Conservation (phyloP, 371 early-diverging fungal species). For the Gilbertella persicaria region DNA sequence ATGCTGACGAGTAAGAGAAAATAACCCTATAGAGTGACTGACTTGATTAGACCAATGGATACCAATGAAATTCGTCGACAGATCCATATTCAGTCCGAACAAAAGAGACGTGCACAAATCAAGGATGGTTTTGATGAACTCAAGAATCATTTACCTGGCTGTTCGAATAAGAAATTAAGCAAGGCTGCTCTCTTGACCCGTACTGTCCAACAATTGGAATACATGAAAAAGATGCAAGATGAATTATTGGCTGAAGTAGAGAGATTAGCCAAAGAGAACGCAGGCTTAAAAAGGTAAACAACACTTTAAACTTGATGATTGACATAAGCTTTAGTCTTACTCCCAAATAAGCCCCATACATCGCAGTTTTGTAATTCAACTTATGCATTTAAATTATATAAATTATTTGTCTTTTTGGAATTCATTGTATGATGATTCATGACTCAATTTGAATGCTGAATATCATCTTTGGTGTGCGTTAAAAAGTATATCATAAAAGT, state of each 20-base stretch:
- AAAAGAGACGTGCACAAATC: conserved; percentile 37
- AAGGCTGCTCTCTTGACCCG: conserved; percentile 40
- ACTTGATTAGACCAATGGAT: conserved; percentile 1
- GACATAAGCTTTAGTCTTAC: too few species aligned
- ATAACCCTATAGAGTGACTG: not conserved
- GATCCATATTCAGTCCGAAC: conserved; percentile 37
- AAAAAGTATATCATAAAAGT: too few species aligned
- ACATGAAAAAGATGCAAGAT: conserved; percentile 25
- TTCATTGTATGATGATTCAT: too few species aligned
- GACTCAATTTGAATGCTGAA: too few species aligned
- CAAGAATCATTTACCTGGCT: conserved; percentile 28
- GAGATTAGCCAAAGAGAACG: conserved; percentile 26
- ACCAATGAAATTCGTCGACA: conserved; percentile 31
- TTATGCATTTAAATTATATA: too few species aligned
- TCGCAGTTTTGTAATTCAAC: too few species aligned
- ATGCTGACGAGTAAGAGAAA: conserved; percentile 9
- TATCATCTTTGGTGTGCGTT: too few species aligned
- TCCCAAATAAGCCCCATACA: too few species aligned
- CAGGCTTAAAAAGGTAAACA: conserved; percentile 29
- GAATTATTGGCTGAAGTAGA: conserved; percentile 32
- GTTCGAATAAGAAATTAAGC: conserved; percentile 38
- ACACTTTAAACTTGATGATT: too few species aligned
- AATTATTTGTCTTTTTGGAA: too few species aligned
- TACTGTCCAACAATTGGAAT: conserved; percentile 32
- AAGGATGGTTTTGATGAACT: conserved; percentile 34